phyloP scores from a whole-genome alignment of 2,329 filamentous ascomycete genomes.

The Furcasterigmium sp. region DNA sequence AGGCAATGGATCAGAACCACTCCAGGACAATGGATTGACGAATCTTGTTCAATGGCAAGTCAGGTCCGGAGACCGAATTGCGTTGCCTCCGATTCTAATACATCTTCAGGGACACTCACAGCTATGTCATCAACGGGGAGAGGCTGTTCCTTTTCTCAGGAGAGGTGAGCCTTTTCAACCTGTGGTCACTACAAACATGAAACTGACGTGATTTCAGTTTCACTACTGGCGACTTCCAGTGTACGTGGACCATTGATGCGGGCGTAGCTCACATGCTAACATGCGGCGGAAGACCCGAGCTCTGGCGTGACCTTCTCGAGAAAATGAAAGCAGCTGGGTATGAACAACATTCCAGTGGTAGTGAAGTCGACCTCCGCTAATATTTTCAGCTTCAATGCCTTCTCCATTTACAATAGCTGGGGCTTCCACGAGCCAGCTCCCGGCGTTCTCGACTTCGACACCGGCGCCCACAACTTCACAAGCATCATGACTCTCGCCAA shows the following conservation, averaged over 20 bases:
- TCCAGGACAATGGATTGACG: slow-evolving; percentile 22
- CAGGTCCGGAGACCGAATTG: too few relatives aligned
- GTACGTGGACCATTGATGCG: slow-evolving; percentile 16
- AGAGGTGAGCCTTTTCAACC: slow-evolving; percentile 19
- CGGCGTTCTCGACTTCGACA: slow-evolving; percentile 28
- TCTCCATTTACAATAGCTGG: slow-evolving; percentile 37
- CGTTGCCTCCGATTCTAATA: neutral
- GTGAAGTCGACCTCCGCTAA: neutral
- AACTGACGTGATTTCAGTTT: slow-evolving; percentile 20
- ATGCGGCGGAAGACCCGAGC: slow-evolving; percentile 18
- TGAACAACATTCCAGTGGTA: slow-evolving; percentile 1
- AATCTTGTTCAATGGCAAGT: too few relatives aligned
- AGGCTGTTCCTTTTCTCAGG: slow-evolving; percentile 36
- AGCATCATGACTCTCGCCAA: slow-evolving; percentile 39
- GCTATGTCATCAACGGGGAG: slow-evolving; percentile 32
- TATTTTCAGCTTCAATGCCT: slow-evolving; percentile 30
- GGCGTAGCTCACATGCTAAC: neutral
- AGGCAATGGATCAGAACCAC: slow-evolving; percentile 10
- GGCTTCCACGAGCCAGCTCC: slow-evolving; percentile 31
- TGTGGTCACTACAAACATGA: neutral
- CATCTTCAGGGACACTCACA: slow-evolving; percentile 31
- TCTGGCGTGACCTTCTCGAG: slow-evolving; percentile 35
- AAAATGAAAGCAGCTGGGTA: slow-evolving; percentile 36
- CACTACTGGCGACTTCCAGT: slow-evolving; percentile 37
- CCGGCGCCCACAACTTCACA: slow-evolving; percentile 39